These are phyloP conservation scores for Candolleomyces aberdarensis DNA, from an alignment of 768 basidiomycete genomes.

Conservation along the genomic window DNA sequence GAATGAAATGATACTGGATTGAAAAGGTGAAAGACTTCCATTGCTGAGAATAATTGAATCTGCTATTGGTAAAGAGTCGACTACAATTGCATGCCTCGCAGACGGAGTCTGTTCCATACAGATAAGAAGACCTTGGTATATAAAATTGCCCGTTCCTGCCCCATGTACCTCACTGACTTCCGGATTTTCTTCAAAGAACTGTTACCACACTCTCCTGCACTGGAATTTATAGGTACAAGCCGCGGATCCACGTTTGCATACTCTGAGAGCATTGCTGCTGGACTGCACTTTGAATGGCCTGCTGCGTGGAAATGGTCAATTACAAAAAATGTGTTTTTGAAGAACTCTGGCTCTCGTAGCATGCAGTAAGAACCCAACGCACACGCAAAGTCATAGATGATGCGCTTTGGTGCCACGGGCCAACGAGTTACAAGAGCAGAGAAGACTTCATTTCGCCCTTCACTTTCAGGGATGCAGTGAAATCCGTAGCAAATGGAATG, in stretches of 20 bases:
- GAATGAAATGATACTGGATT: too few relatives aligned
- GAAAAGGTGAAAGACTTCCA: too few relatives aligned
- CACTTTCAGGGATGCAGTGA: constrained; percentile 20
- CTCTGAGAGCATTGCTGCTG: constrained; percentile 24
- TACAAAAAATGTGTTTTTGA: constrained; percentile 27
- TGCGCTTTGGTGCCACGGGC: constrained; percentile 21
- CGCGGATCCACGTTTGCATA: constrained; percentile 23
- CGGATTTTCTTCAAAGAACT: constrained; percentile 20
- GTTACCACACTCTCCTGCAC: constrained; percentile 32
- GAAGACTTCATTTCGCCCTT: constrained; percentile 37
- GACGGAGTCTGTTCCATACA: constrained; percentile 14
- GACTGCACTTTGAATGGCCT: constrained; percentile 29
- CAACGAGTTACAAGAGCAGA: constrained; percentile 33
- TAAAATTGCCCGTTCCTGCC: constrained; percentile 21
- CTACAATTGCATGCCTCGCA: too few relatives aligned
- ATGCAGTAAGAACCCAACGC: constrained; percentile 28
- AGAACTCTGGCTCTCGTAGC: constrained; percentile 23
- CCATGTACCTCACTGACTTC: constrained; percentile 29
- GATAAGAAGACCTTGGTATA: constrained; percentile 23
- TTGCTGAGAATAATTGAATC: too few relatives aligned
- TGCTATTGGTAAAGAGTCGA: too few relatives aligned
- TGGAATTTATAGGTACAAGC: constrained; percentile 23
- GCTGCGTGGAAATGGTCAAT: constrained; percentile 32
- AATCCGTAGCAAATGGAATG: constrained; percentile 21
- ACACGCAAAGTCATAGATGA: constrained; percentile 13